Evolutionary conservation across 306 rosid species (phyloP).

Genomic region (Cucurbita pepo): DNA sequence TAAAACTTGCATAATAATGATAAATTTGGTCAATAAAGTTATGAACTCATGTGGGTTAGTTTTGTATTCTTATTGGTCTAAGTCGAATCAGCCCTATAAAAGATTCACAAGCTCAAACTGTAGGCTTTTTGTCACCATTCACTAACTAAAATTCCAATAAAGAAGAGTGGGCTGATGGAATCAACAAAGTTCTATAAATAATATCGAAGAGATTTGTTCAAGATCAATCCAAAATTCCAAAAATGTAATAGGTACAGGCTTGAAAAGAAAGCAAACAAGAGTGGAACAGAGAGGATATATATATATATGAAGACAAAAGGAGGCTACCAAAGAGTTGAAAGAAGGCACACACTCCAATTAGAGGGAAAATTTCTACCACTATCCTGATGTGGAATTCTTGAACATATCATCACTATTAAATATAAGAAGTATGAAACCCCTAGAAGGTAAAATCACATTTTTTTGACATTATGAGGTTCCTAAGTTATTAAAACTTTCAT

Average conservation of each 20-base stretch:
- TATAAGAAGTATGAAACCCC: background rate
- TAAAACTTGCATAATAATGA: background rate
- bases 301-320: background rate
- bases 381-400: background rate
- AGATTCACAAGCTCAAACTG: background rate
- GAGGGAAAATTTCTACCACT: background rate
- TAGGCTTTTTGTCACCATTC: background rate
- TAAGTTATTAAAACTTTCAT: no score
- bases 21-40: background rate
- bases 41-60: background rate
- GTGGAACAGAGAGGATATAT: background rate
- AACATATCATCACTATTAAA: background rate
- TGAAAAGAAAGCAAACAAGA: background rate
- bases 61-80: background rate
- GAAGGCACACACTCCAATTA: background rate
- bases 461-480: background rate
- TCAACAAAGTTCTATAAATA: background rate
- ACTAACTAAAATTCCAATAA: background rate
- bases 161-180: background rate
- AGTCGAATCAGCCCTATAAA: background rate
- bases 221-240: background rate
- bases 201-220: background rate
- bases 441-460: background rate
- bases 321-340: background rate
- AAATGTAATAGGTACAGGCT: background rate